Base-by-base conservation (phyloP, 192 early-diverging fungal genomes). In the Globomyces pollinis-pini region DNA sequence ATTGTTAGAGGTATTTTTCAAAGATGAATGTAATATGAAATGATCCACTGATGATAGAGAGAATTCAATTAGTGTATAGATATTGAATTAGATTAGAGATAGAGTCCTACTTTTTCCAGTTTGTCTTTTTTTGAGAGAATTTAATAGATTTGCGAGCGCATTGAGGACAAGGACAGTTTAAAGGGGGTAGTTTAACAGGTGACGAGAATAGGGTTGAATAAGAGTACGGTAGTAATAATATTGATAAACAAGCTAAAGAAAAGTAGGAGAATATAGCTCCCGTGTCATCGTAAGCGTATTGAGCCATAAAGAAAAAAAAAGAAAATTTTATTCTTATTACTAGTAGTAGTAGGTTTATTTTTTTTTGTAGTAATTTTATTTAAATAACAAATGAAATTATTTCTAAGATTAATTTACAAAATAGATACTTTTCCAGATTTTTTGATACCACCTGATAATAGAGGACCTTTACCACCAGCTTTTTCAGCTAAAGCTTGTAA, bases 231-330 rank as follows among this genome's bases (percentile, higher is more conserved):
- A 95, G 68, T 45, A 96, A 78, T 42, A 89, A 76, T 24, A 98
- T 68, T 28, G 81, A 77, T 52, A 96, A 78, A 47, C 94, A 69
- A 1, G 94, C 86, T 57, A 95, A 62, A 24, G 94, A 73, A 74
- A 93, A 98, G 78, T 91, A 95, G 73, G 88, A 86, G 78, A 96
- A 98, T 61, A 87, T 91, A 59, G 89, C 86, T 26, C 95, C 95
- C 62, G 84, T 79, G 68, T 93, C 90, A 73, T 98, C 95, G 67
- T 96, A 98, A 47, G 77, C 84, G 79, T 96, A 96, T 66, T 91
- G 82, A n/a, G n/a, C n/a, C n/a, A n/a, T n/a, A n/a, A n/a, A n/a
- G n/a, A n/a, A n/a, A n/a, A n/a, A n/a, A n/a, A n/a, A n/a, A n/a
- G n/a, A n/a, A n/a, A n/a, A n/a, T n/a, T n/a, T n/a, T n/a, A n/a